Conservation (phyloP, 1,284 basidiomycete genomes). For the Lentinula novae-zelandiae region DNA sequence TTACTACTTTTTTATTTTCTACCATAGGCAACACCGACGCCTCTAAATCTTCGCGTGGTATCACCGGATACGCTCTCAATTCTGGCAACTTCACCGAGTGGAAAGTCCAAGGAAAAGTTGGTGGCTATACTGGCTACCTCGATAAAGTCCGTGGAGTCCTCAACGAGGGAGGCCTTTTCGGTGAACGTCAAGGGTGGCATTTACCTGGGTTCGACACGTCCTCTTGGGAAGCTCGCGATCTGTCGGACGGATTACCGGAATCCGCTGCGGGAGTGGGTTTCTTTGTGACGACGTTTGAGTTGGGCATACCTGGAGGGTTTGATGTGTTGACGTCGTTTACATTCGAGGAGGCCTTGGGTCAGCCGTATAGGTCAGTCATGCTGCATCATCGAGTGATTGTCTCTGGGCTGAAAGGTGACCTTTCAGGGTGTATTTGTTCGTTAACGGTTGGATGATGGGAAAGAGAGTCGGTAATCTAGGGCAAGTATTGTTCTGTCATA, state of each 20-base stretch:
- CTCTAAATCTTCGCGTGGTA: constrained; percentile 70
- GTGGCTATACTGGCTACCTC: constrained; percentile 69
- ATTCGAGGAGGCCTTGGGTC: constrained; percentile 47
- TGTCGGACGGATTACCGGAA: constrained; percentile 54
- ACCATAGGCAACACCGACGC: constrained; percentile 27
- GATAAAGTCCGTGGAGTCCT: constrained; percentile 53
- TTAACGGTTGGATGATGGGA: constrained; percentile 88
- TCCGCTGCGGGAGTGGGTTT: constrained; percentile 67
- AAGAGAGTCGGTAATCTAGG: constrained; percentile 71
- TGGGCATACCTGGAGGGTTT: constrained; percentile 53
- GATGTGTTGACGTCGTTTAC: constrained; percentile 69
- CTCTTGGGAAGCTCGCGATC: constrained; percentile 50
- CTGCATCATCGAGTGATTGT: neutral
- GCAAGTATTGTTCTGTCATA: constrained; percentile 30
- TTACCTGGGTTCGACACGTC: constrained; percentile 69
- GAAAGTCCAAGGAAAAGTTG: constrained; percentile 81
- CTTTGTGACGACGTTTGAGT: constrained; percentile 69
- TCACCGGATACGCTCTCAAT: constrained; percentile 70
- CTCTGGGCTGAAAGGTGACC: neutral
- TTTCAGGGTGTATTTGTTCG: constrained; percentile 60
- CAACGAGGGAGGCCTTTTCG: constrained; percentile 80
- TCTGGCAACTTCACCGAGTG: constrained; percentile 60
- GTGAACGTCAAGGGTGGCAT: constrained; percentile 80
- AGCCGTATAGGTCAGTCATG: constrained; percentile 44
- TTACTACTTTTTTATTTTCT: neutral